Evolutionary conservation across 2,329 filamentous ascomycete species (phyloP), one percentile per base, ranked within the genome.

Genomic region (Trichophyton equinum): DNA sequence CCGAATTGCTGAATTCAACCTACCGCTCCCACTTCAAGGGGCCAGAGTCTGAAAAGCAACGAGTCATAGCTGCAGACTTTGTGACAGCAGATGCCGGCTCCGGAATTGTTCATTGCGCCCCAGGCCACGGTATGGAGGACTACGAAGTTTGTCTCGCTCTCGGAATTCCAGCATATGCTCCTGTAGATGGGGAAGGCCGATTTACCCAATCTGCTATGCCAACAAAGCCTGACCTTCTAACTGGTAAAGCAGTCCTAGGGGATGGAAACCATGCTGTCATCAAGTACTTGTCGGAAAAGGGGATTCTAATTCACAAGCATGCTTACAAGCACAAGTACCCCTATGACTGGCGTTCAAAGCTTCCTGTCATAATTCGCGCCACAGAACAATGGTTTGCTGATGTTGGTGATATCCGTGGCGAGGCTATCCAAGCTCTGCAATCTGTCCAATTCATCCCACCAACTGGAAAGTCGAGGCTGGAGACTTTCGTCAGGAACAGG

Each of bases 311-410:
- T 46, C 80, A 81, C 44, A 82, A 81, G 3, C 87, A 95, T 66
- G 79, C 79, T 61, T 87, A 92, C 70, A 81, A 80, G 59, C 94
- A 99, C 78, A 97, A 96, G 73, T 97, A 97, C 71, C 94, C 94
- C 0, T 96, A 97, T 67, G 94, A 99, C 74, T 99, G 94, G 94
- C 83, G 94, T 60, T 95, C 92, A 0, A 99, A 97, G 74, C 81
- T 88, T 66, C 94, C 94, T 0, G 86, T 99, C 57, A 90, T 99
- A 62, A 84, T 95, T 38, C 80, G 94, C 65, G 92, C 94, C 2
- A 99, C 95, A 0, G 89, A 91, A 42, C 94, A 99, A 74, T 99
- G 94, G 94, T 99, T 99, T 70, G 91, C 94, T 9, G 89, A 97
- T 72, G 89, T 96, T 1, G 89, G 81, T 13, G 83, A 81, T 58